These are phyloP conservation scores for Venturia asperata DNA, from an alignment of 2,329 filamentous ascomycete genomes.

Conservation along the genomic window DNA sequence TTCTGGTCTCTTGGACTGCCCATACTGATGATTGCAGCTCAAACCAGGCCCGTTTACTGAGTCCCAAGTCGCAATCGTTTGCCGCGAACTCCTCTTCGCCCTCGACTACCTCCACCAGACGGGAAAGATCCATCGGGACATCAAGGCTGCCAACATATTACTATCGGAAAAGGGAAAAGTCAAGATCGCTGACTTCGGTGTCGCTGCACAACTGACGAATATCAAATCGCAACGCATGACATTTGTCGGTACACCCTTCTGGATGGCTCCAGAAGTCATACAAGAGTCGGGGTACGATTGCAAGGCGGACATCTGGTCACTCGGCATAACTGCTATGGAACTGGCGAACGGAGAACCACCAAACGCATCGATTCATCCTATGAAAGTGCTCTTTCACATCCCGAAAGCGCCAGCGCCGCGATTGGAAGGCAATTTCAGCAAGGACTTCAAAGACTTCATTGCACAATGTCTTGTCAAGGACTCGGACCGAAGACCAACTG, in stretches of 20 bases:
- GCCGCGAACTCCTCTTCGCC: slow-evolving; percentile 80
- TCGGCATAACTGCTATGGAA: slow-evolving; percentile 90
- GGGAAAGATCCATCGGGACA: slow-evolving; percentile 93
- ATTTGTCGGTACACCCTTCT: slow-evolving; percentile 96
- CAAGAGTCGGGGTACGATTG: slow-evolving; percentile 97
- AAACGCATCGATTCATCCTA: slow-evolving; percentile 93
- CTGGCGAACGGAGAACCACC: slow-evolving; percentile 87
- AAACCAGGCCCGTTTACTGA: slow-evolving; percentile 87
- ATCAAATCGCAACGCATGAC: slow-evolving; percentile 97
- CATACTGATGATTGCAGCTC: slow-evolving; percentile 48
- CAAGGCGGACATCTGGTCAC: slow-evolving; percentile 95
- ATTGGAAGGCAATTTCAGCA: slow-evolving; percentile 77
- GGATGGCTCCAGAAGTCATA: slow-evolving; percentile 99
- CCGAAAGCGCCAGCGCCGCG: slow-evolving; percentile 87
- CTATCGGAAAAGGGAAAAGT: slow-evolving; percentile 85
- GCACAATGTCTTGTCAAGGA: slow-evolving; percentile 88
- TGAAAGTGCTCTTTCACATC: slow-evolving; percentile 96
- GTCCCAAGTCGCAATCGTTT: slow-evolving; percentile 86
- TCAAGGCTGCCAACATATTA: slow-evolving; percentile 94
- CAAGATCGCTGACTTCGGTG: slow-evolving; percentile 94
- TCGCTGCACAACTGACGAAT: slow-evolving; percentile 91
- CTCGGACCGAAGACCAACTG: slow-evolving; percentile 72
- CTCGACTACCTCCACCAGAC: slow-evolving; percentile 90
- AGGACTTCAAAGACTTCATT: slow-evolving; percentile 91
- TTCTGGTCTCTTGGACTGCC: background rate